Conservation (phyloP, 257 asterid genomes). For the Primulina huaijiensis region DNA sequence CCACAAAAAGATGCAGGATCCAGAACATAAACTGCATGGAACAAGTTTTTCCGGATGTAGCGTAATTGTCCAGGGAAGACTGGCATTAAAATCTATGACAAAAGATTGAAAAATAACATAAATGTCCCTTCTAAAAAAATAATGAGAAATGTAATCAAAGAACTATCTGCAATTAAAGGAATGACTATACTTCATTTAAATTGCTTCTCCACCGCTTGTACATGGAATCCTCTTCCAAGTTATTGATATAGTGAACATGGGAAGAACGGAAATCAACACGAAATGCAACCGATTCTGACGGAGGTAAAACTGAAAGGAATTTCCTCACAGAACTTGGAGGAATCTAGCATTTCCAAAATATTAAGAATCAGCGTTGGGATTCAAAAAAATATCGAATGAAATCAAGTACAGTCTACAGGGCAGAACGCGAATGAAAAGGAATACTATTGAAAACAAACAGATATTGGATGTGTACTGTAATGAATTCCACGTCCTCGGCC, state of each 20-base stretch:
- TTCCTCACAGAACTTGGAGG: conserved; percentile 73
- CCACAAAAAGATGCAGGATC: conserved; percentile 92
- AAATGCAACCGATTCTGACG: conserved; percentile 64
- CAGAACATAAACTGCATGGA: conserved; percentile 83
- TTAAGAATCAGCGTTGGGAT: conserved; percentile 25
- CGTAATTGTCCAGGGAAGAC: conserved; percentile 99
- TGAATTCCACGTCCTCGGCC: conserved; percentile 9
- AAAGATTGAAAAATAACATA: conserved; percentile 25
- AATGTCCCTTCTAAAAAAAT: neutral
- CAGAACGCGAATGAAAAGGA: conserved; percentile 19
- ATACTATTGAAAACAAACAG: conserved; percentile 17
- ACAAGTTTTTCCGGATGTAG: conserved; percentile 90
- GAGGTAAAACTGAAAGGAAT: conserved; percentile 81
- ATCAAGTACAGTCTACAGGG: conserved; percentile 19
- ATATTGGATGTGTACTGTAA: neutral
- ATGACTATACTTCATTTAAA: conserved; percentile 67
- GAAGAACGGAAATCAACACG: conserved; percentile 93
- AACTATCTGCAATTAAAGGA: conserved; percentile 7
- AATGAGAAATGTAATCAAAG: conserved; percentile 25
- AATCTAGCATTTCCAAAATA: conserved; percentile 47
- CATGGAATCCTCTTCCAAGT: conserved; percentile 89
- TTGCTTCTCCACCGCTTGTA: conserved; percentile 97
- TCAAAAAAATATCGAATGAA: conserved; percentile 22
- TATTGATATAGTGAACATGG: conserved; percentile 87
- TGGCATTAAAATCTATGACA: conserved; percentile 88